These are phyloP conservation scores for Gastrolobium bilobum DNA, from an alignment of 306 rosid species.

Conservation along the genomic window DNA sequence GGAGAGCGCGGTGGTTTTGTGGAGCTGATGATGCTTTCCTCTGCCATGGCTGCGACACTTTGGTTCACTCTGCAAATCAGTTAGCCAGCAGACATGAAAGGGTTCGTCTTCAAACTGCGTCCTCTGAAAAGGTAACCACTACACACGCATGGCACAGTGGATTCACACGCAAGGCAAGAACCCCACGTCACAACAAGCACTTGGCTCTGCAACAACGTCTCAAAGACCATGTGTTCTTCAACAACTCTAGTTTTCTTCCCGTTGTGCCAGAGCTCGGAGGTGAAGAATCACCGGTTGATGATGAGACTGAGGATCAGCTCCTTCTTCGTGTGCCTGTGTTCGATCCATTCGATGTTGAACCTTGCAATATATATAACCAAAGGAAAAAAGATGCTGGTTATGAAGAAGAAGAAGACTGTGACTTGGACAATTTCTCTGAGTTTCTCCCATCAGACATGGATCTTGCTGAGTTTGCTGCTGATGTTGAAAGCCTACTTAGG, in stretches of 20 bases:
- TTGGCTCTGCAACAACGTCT: conserved; percentile 43
- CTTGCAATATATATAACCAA: conserved; percentile 43
- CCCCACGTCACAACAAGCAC: conserved; percentile 64
- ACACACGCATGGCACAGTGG: conserved; percentile 80
- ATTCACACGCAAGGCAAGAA: conserved; percentile 85
- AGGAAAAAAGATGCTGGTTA: conserved; percentile 2
- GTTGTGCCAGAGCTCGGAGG: conserved; percentile 83
- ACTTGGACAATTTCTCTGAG: conserved; percentile 61
- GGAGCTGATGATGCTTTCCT: conserved; percentile 93
- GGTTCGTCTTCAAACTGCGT: conserved; percentile 69
- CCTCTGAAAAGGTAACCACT: conserved; percentile 50
- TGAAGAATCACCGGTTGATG: conserved; percentile 43
- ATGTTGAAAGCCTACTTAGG: conserved; percentile 78
- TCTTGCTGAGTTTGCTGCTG: conserved; percentile 86
- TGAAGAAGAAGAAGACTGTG: conserved; percentile 44
- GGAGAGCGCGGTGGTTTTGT: conserved; percentile 89
- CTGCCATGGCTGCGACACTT: conserved; percentile 76
- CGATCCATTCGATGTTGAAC: conserved; percentile 60
- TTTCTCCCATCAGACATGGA: conserved; percentile 73
- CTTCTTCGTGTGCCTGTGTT: conserved; percentile 80
- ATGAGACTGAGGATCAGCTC: conserved; percentile 57
- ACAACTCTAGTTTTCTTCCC: conserved; percentile 54
- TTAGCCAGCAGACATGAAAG: conserved; percentile 86
- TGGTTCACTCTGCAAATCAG: conserved; percentile 88
- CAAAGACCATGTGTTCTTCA: conserved; percentile 52